Evolutionary conservation across 129 eudicot genomes (phyloP), one percentile per base, ranked within the genome.

Genomic region (Arctium minus): DNA sequence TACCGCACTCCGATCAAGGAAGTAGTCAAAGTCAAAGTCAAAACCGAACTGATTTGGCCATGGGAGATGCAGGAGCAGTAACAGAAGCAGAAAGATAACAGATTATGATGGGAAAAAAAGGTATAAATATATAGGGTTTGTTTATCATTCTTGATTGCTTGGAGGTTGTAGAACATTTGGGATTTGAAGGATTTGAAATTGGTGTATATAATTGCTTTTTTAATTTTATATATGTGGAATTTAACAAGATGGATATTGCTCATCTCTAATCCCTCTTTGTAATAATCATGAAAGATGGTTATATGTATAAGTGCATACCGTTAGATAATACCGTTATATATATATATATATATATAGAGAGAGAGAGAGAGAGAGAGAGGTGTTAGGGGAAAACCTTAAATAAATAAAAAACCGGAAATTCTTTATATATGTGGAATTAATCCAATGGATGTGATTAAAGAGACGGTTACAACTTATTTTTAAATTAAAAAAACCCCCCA

Each of bases 1-100:
- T 90, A 73, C 92, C 95, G 2, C 87, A 86, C 74, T 70, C 80
- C 1, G 88, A 77, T 64, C 88, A 78, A 72, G 87, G 84, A 60
- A 86, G 85, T 86, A 81, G 82, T 81, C 91, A 73, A 36, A 72
- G 74, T 60, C 73, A 83, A 70, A 77, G 86, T 72, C 83, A 82
- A 82, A 82, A 13, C 64, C 42, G 36, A 79, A 75, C 18, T 12
- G 84, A 79, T 73, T 73, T 71, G 37, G 80, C 40, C 48, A 79
- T 35, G 80, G 88, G 88, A 81, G 82, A 60, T 72, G 81, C 87
- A 46, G 85, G 76, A 86, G 86, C 88, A 68, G 86, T 88, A 82
- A 32, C 82, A 53, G 87, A 44, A 67, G 82, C 75, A 74, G 79
- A 70, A 76, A 53, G 75, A 84, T 79, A 72, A 84, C 33, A 73